These are phyloP conservation scores for Sanghuangporus baumii DNA, from an alignment of 1,284 basidiomycete species.

Conservation along the genomic window DNA sequence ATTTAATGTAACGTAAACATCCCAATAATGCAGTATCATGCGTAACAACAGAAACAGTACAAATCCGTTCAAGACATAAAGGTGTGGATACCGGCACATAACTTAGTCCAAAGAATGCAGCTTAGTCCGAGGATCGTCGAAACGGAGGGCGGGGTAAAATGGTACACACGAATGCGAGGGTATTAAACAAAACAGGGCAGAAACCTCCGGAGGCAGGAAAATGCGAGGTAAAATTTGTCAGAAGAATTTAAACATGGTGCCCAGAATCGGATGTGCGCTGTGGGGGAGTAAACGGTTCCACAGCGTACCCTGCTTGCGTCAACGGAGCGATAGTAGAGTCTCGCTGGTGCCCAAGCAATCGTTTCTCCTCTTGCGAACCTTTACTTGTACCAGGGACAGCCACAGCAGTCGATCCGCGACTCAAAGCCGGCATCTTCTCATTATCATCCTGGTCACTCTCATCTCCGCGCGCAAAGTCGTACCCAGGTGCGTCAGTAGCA, in stretches of 20 bases:
- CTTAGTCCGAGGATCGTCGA: too few species aligned
- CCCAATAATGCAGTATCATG: too few species aligned
- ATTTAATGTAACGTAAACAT: too few species aligned
- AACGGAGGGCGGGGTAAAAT: too few species aligned
- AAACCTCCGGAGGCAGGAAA: not conserved
- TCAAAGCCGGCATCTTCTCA: slow-evolving; percentile 2
- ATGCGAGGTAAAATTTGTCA: not conserved
- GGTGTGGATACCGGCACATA: too few species aligned
- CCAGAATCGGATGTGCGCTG: not conserved
- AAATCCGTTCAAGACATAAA: too few species aligned
- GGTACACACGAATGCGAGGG: too few species aligned
- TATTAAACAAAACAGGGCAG: too few species aligned
- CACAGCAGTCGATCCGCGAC: slow-evolving; percentile 5
- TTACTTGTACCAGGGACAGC: not conserved
- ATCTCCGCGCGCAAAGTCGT: not conserved
- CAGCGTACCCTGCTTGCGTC: slow-evolving; percentile 8
- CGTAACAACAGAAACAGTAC: too few species aligned
- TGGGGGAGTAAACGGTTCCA: slow-evolving; percentile 15
- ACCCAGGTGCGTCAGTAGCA: slow-evolving; percentile 35
- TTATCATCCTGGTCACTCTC: slow-evolving; percentile 1
- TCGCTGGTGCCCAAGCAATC: not conserved
- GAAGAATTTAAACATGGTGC: not conserved
- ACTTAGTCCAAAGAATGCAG: too few species aligned
- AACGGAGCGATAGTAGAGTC: not conserved
- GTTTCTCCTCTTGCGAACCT: not conserved